phyloP scores from a whole-genome alignment of 768 basidiomycete genomes.

The Cystofilobasidium ferigula region DNA sequence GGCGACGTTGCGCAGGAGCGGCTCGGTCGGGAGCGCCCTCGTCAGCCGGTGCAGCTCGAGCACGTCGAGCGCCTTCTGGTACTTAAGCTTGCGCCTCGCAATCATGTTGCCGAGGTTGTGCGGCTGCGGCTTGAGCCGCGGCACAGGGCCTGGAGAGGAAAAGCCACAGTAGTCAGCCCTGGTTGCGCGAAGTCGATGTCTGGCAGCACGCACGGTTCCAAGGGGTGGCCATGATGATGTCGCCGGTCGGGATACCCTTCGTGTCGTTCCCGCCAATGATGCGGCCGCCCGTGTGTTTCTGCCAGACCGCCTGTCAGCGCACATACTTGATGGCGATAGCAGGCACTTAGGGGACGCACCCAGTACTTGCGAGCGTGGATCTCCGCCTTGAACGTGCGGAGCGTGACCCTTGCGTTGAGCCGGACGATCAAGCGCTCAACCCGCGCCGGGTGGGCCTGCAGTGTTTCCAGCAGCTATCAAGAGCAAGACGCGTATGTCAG shows the following conservation, averaged over 20 bases:
- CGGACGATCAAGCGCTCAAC: background rate
- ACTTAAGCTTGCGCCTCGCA: background rate
- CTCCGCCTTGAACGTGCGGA: no score
- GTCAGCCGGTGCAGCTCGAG: background rate
- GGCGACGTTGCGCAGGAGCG: background rate
- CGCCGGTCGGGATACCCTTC: background rate
- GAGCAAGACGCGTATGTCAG: no score
- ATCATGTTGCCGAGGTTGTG: constrained; percentile 6
- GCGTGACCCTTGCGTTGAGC: no score
- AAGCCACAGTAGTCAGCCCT: no score
- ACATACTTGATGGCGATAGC: no score
- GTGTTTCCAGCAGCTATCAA: background rate
- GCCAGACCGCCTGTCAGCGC: background rate
- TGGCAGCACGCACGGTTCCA: background rate
- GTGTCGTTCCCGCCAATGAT: background rate
- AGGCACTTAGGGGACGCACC: no score
- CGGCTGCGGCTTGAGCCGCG: constrained; percentile 10
- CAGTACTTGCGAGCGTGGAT: no score
- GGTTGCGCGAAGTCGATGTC: no score
- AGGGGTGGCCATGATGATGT: background rate
- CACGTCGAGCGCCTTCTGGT: background rate
- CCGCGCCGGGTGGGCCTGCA: background rate
- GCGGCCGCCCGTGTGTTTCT: background rate
- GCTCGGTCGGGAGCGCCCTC: background rate
- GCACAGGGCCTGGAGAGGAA: background rate